A percentile compares a stretch with the other conserved stretches of the same genome.
phyloP scores from a whole-genome alignment of 306 rosid genomes.

The Begonia fuchsioides region DNA sequence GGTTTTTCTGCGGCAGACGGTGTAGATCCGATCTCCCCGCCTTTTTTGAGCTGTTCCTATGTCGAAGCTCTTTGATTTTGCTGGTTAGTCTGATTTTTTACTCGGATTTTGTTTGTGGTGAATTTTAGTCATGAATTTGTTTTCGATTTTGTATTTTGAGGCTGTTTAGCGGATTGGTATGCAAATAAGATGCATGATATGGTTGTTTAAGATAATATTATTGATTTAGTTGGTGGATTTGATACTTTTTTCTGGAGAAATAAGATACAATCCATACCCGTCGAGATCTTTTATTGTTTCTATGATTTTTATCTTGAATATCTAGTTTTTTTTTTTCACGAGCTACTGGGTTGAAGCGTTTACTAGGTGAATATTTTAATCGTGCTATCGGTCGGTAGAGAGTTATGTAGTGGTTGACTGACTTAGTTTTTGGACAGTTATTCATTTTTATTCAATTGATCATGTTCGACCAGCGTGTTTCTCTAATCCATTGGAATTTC shows the following conservation, averaged over 20 bases:
- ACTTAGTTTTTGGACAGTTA: no score
- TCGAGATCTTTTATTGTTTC: background rate
- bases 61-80: conserved; percentile 69
- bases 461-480: no score
- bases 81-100: conserved; percentile 32
- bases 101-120: conserved; percentile 3
- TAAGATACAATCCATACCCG: background rate
- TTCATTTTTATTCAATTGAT: no score
- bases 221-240: background rate
- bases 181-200: conserved; percentile 6
- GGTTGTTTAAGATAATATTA: background rate
- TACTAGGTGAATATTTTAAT: no score
- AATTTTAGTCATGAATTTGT: conserved; percentile 2
- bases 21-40: conserved; percentile 20
- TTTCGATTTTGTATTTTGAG: background rate
- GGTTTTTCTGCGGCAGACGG: conserved; percentile 27
- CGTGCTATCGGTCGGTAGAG: no score
- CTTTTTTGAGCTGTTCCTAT: conserved; percentile 38
- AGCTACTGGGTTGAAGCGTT: no score
- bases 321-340: background rate
- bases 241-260: background rate
- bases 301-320: background rate
- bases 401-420: no score
- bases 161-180: conserved; percentile 8
- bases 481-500: no score